Evolutionary conservation across 352 stramenopile species (phyloP).

Genomic region (Plasmopara muralis): DNA sequence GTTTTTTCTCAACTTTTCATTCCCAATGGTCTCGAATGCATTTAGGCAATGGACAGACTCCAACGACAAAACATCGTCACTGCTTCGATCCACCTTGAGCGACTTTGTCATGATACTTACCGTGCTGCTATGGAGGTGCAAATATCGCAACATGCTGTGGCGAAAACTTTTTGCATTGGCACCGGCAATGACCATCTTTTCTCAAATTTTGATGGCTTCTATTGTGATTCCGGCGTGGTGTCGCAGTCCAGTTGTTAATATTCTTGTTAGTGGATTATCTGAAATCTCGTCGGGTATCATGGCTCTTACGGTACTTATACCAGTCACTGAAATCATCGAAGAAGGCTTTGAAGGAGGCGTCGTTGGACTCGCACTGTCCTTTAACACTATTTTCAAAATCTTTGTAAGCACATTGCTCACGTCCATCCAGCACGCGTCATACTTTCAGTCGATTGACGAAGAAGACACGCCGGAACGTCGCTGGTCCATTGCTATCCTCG

Average conservation of each 20-base stretch:
- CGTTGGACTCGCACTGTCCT: slow-evolving; percentile 42
- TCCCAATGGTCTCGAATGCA: slow-evolving; percentile 24
- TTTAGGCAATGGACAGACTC: slow-evolving; percentile 30
- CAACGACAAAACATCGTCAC: slow-evolving; percentile 13
- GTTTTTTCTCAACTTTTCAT: slow-evolving; percentile 40
- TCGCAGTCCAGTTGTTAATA: slow-evolving; percentile 24
- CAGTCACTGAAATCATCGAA: slow-evolving; percentile 55
- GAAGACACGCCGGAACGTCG: slow-evolving; percentile 19
- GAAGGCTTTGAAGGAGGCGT: slow-evolving; percentile 50
- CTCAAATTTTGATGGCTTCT: slow-evolving; percentile 20
- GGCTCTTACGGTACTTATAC: slow-evolving; percentile 32
- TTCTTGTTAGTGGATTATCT: slow-evolving; percentile 19
- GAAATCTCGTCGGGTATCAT: slow-evolving; percentile 28
- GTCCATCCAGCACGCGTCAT: slow-evolving; percentile 30
- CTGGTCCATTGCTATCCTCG: slow-evolving; percentile 27
- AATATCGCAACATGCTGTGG: slow-evolving; percentile 35
- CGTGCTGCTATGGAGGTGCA: slow-evolving; percentile 28
- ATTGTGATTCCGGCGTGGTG: slow-evolving; percentile 23
- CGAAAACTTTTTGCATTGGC: slow-evolving; percentile 28
- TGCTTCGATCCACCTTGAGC: slow-evolving; percentile 25
- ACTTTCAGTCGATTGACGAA: slow-evolving; percentile 21
- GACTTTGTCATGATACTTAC: slow-evolving; percentile 35
- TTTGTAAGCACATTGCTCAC: slow-evolving; percentile 39
- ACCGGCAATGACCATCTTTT: slow-evolving; percentile 24
- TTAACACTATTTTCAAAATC: slow-evolving; percentile 46